Base-by-base conservation (phyloP, 768 basidiomycete genomes). In the Tulasnella sp. region DNA sequence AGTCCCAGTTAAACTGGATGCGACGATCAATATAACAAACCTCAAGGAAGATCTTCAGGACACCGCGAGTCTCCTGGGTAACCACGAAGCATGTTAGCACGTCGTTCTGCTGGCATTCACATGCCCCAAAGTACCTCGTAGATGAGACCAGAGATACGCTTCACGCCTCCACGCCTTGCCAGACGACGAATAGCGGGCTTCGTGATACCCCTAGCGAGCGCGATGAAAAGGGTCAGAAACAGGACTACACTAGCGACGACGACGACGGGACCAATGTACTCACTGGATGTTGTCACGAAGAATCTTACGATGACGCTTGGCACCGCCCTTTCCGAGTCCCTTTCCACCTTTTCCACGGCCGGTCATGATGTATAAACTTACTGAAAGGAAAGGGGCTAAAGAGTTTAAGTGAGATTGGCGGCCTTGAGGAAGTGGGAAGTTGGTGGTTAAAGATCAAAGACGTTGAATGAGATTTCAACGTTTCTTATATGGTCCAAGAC, bases 341-440 rank as follows among this genome's bases (percentile, higher is more conserved):
- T 85, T 85, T 68, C 83, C 83, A 74, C 83, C 83, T 73, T 85
- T 85, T 69, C 84, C 84, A 68, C 83, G 83, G 73, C 83, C 84
- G 75, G 83, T 84, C 84, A 85, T 85, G 66, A 65, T 74, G 68
- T n/a, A 54, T 65, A 53, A 57, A 62, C 53, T 50, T 51, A 56
- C 62, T 56, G 61, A 46, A 29, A 11, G 19, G 61, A 46, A 29
- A 11, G 19, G 27, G 27, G 46, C n/a, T 48, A 22, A 48, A 48
- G 46, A 48, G 46, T 48, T 48, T 7, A 22, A n/a, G n/a, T n/a
- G 34, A 38, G 34, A 38, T 43, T n/a, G n/a, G n/a, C n/a, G 42
- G 42, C 19, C 42, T 43, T 43, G 42, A 48, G 27, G 5, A 11
- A 29, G 27, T 48, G 46, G n/a, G 46, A 7, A 22, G 43, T 59